Base-by-base conservation (phyloP, 2,329 filamentous ascomycete genomes). In the Phaeosphaeriaceae sp. region DNA sequence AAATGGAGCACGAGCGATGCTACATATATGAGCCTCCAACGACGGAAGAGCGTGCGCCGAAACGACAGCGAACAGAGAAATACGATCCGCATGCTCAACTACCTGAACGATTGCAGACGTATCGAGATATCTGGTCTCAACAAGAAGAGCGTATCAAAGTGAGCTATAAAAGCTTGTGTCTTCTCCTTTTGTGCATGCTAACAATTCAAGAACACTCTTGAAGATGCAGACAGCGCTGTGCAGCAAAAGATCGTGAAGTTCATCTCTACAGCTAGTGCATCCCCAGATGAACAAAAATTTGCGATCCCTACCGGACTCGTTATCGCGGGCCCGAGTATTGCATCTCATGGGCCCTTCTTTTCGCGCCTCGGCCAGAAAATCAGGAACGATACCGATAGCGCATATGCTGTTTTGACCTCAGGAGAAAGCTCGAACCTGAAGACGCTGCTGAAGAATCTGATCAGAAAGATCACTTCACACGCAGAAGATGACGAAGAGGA, bases 241-340 rank as follows among this genome's bases (percentile, higher is more conserved):
- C 69, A 81, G 41, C 67, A 69, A 42, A 71, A 76, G 7, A 77
- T 81, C 42, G 63, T 70, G 1, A 46, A 68, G 7, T 83, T 82
- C 58, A 67, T 82, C 24, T 71, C 76, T 7, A 62, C 68, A 17
- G 66, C 71, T 21, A 58, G 61, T 15, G 40, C 58, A 48, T 63
- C 60, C 48, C 50, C 63, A 58, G 61, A 67, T 27, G 60, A 69
- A 58, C 55, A 58, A 42, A 62, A 70, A 46, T 78, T 80, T 48
- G 86, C 84, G 71, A 84, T 92, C 41, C 88, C 89, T 0, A 85
- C 89, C 7, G 89, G 86, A 1, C 89, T 94, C 65, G 87, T 94
- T 65, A 85, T 92, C 57, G 91, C 90, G 9, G 92, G 91, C 0
- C 90, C 91, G 7, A 92, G 91, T 63, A 89, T 93, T 66, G 88